Percentiles rank a stretch among this genome's conserved stretches.
Conservation (phyloP, 176 grass and related monocot genomes). For the Poa annua region DNA sequence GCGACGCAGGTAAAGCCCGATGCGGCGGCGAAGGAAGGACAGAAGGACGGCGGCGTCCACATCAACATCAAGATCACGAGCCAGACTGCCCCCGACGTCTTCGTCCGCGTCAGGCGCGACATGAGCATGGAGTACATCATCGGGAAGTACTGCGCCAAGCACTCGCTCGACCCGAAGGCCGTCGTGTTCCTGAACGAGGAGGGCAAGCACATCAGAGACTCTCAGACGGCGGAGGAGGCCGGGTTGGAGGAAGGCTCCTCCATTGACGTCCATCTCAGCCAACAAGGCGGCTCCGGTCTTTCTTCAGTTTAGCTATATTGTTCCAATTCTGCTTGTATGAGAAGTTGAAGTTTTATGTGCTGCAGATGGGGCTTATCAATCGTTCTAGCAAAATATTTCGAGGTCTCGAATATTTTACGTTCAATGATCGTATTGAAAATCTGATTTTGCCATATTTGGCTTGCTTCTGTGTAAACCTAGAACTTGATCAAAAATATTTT, state of each 20-base stretch:
- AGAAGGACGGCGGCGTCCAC: too few relatives aligned
- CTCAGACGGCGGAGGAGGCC: neutral
- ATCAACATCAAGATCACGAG: constrained; percentile 29
- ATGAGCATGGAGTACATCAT: neutral
- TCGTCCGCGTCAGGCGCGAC: neutral
- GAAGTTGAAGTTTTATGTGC: neutral
- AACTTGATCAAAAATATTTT: too few relatives aligned
- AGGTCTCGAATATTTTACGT: too few relatives aligned
- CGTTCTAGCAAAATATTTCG: neutral
- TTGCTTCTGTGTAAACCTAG: too few relatives aligned
- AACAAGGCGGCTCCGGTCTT: neutral
- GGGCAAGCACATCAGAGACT: neutral
- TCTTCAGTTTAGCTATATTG: too few relatives aligned
- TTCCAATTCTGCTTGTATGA: neutral
- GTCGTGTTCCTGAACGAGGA: constrained; percentile 5
- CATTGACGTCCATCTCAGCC: neutral
- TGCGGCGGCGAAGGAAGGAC: neutral
- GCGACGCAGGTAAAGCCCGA: constrained; percentile 23
- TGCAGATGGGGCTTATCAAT: neutral
- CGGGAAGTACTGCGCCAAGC: constrained; percentile 28
- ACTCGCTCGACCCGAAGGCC: constrained; percentile 22
- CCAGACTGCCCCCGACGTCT: neutral
- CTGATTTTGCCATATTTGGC: too few relatives aligned
- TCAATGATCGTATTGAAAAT: too few relatives aligned
- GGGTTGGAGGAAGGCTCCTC: constrained; percentile 25